Conservation (phyloP, 805 yeast species). For the Yamadazyma olivae region DNA sequence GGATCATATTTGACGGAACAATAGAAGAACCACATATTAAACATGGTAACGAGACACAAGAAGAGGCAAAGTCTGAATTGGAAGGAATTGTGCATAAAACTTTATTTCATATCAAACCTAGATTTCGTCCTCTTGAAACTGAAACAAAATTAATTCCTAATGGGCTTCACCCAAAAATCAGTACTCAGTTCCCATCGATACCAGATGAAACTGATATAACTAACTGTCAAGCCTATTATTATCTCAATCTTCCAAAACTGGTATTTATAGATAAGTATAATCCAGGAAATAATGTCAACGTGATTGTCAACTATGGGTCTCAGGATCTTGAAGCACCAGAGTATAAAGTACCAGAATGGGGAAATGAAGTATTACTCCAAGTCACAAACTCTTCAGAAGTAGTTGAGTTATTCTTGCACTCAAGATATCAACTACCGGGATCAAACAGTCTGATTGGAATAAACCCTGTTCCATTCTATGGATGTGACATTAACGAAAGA, state of each 20-base stretch:
- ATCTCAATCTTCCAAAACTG: constrained; percentile 27
- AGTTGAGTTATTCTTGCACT: constrained; percentile 31
- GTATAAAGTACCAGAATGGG: constrained; percentile 36
- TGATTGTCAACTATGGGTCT: constrained; percentile 28
- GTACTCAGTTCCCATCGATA: constrained; percentile 7
- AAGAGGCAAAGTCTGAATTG: neutral
- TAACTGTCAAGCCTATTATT: constrained; percentile 31
- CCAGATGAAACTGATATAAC: constrained; percentile 23
- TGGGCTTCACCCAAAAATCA: constrained; percentile 38
- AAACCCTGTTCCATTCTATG: constrained; percentile 26
- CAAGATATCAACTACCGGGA: constrained; percentile 38
- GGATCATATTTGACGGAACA: constrained; percentile 21
- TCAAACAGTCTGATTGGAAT: constrained; percentile 6
- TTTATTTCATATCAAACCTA: constrained; percentile 40
- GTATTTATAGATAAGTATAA: constrained; percentile 40
- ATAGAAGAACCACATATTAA: neutral
- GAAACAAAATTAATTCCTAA: constrained; percentile 11
- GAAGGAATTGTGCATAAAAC: constrained; percentile 27
- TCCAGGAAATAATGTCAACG: constrained; percentile 18
- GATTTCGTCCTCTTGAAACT: constrained; percentile 6
- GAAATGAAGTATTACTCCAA: constrained; percentile 28
- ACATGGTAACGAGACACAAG: neutral
- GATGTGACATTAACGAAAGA: constrained; percentile 27
- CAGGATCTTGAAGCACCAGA: constrained; percentile 39
- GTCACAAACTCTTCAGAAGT: constrained; percentile 3